phyloP scores from a whole-genome alignment of 148 eudicot species.

The Dysphania ambrosioides region DNA sequence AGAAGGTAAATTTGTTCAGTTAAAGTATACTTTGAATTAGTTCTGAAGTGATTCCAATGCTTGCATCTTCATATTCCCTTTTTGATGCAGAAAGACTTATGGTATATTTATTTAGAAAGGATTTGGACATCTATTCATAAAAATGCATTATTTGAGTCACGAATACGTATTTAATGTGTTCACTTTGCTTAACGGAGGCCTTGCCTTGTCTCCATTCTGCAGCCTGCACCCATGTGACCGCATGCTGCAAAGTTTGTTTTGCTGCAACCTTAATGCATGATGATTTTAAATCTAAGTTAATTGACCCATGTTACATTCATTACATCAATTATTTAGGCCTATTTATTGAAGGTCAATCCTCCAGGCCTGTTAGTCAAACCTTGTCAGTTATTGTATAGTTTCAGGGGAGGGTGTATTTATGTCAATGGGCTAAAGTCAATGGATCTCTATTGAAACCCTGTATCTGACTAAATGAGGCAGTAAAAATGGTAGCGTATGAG shows the following conservation, averaged over 20 bases:
- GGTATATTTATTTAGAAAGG: background rate
- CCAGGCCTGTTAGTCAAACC: no score
- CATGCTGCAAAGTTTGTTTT: slow-evolving; percentile 14
- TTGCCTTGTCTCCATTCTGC: slow-evolving; percentile 10
- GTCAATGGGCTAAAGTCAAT: slow-evolving; percentile 10
- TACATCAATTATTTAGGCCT: slow-evolving; percentile 18
- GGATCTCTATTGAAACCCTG: slow-evolving; percentile 6
- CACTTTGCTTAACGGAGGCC: slow-evolving; percentile 18
- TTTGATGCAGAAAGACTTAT: background rate
- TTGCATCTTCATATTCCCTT: background rate
- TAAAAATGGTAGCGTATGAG: slow-evolving; percentile 4
- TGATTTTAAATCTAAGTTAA: background rate
- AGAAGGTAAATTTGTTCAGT: background rate
- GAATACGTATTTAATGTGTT: background rate
- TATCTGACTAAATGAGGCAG: background rate
- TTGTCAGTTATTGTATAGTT: background rate
- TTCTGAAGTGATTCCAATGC: background rate
- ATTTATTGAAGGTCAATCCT: no score
- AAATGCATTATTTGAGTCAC: background rate
- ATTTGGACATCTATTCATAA: background rate
- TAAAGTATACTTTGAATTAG: background rate
- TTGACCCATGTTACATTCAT: slow-evolving; percentile 26
- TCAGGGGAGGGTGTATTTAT: background rate
- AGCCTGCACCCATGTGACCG: slow-evolving; percentile 27
- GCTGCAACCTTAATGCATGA: slow-evolving; percentile 3